Evolutionary conservation across 495 filamentous ascomycete species (phyloP), one percentile per base, ranked within the genome.

Genomic region (Hypoxylon fragiforme): DNA sequence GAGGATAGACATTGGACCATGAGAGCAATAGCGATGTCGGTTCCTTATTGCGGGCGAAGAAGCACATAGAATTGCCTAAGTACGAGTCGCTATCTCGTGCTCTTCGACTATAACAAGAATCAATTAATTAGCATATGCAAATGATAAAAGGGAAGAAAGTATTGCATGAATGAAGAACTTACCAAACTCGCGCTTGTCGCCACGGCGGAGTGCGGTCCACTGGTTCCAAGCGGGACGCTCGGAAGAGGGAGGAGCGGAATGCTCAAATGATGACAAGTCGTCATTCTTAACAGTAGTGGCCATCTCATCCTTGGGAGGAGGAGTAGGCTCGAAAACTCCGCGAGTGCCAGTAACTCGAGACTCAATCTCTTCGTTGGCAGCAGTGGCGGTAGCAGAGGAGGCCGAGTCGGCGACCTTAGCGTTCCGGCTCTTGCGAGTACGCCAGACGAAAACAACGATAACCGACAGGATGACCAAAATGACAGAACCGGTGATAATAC

Each of bases 361-460:
- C 14, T 2, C 12, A 32, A 24, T 31, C 7, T 34, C 56, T 26
- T 50, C 45, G 19, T 39, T 35, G 22, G 54, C 39, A 3, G 8
- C 48, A 3, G 44, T 18, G 3, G 14, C 32, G 14, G 45, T 24
- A 1, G 38, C 22, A 12, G 44, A 30, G 14, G 57, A 41, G 4
- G 49, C 28, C 28, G 48, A 4, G 7, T 52, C 54, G 15, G 34
- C 26, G 14, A 37, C 30, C 35, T 51, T 50, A 50, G 30, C 52
- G 19, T 19, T 35, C 12, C 54, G 54, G n/a, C 53, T 54, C 47
- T 54, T 59, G 41, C 64, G 64, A 21, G 61, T 43, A 22, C 64
- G 58, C 62, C 64, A 65, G 51, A 62, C 42, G 54, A 67, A 67
- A 7, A 67, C 11, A 24, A 57, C 55, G 14, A 62, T 34, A 1